Conservation (phyloP, 75 land plant species). For the Sequoia sempervirens region DNA sequence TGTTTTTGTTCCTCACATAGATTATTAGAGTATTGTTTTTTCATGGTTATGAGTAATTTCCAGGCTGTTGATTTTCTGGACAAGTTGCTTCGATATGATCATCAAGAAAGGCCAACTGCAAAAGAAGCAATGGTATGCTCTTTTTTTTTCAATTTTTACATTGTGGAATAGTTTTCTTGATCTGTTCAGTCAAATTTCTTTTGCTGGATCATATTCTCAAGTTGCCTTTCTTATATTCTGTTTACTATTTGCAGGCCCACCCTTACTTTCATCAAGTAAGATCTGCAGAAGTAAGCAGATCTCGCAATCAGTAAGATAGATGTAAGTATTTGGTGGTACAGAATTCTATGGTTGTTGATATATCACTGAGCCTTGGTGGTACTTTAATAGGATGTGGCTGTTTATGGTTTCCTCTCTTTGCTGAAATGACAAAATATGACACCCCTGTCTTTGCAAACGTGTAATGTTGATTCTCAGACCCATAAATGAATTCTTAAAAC, state of each 20-base stretch:
- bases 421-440: not conserved
- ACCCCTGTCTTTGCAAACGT: not conserved
- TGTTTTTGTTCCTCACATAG: not conserved
- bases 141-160: not conserved
- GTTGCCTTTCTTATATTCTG: not conserved
- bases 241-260: slow-evolving; percentile 51
- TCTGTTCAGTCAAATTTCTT: not conserved
- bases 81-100: slow-evolving; percentile 80
- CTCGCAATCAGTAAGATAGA: slow-evolving; percentile 20
- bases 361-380: not conserved
- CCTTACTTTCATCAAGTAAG: slow-evolving; percentile 75
- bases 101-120: slow-evolving; percentile 86
- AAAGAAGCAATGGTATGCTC: slow-evolving; percentile 78
- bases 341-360: not conserved
- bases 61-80: slow-evolving; percentile 90
- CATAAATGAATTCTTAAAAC: not conserved
- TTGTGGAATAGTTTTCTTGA: not conserved
- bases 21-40: not conserved
- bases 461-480: not conserved
- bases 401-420: not conserved
- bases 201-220: not conserved
- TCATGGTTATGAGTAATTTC: not conserved
- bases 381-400: not conserved
- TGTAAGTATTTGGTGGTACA: not conserved
- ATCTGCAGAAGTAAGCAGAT: slow-evolving; percentile 62